These are phyloP conservation scores for Coemansia sp. DNA, from an alignment of 192 early-diverging fungal species.

Conservation along the genomic window DNA sequence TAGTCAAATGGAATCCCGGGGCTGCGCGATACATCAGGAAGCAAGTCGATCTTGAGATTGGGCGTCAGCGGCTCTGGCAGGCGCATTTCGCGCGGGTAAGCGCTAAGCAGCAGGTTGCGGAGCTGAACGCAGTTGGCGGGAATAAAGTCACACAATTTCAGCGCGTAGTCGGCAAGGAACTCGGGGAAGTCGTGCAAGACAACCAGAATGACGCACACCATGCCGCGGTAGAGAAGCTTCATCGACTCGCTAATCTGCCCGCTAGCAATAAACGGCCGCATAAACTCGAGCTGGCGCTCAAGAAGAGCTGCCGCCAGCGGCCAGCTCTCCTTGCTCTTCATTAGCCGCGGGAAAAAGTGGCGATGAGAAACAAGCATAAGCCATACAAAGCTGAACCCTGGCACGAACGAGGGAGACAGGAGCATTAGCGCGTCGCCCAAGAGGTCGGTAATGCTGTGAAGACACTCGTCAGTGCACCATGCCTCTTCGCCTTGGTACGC, in stretches of 20 bases:
- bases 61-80: constrained; percentile 96
- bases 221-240: constrained; percentile 82
- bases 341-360: constrained; percentile 84
- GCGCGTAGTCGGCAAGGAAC: constrained; percentile 89
- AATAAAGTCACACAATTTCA: constrained; percentile 87
- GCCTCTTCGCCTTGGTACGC: constrained; percentile 20
- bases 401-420: constrained; percentile 78
- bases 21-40: constrained; percentile 82
- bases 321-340: constrained; percentile 78
- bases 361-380: constrained; percentile 89
- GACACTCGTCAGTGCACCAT: constrained; percentile 22
- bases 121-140: constrained; percentile 89
- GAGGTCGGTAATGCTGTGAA: constrained; percentile 8
- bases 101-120: constrained; percentile 93
- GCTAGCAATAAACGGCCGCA: constrained; percentile 76
- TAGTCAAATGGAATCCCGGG: constrained; percentile 88
- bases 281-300: constrained; percentile 77
- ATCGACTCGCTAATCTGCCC: constrained; percentile 68
- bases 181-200: constrained; percentile 96
- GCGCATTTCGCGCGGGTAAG: constrained; percentile 91
- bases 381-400: constrained; percentile 94
- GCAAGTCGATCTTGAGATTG: constrained; percentile 85
- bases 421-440: constrained; percentile 67
- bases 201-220: constrained; percentile 85
- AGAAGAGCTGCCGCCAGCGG: constrained; percentile 78